Percentiles rank a stretch among this genome's conserved stretches.
These are phyloP conservation scores for Pleurotus ostreatus DNA, from an alignment of 768 basidiomycete species.

Conservation along the genomic window DNA sequence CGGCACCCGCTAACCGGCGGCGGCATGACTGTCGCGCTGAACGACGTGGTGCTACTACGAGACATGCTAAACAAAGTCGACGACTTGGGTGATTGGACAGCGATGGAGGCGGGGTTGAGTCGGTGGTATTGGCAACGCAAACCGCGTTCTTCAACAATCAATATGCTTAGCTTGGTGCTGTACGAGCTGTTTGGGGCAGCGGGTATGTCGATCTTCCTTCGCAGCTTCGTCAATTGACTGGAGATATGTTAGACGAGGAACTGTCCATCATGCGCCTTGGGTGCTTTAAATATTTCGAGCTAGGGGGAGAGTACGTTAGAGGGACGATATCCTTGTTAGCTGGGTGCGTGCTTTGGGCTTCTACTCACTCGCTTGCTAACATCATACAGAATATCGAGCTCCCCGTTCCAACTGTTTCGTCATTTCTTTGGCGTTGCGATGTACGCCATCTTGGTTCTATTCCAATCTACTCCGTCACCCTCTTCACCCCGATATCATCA, in stretches of 20 bases:
- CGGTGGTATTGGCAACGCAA: slow-evolving; percentile 88
- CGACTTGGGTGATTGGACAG: slow-evolving; percentile 44
- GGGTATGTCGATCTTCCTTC: slow-evolving; percentile 45
- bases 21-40: slow-evolving; percentile 95
- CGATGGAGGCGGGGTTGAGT: slow-evolving; percentile 48
- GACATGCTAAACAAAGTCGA: slow-evolving; percentile 29
- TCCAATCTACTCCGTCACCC: slow-evolving; percentile 39
- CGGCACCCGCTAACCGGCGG: slow-evolving; percentile 97
- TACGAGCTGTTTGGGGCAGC: slow-evolving; percentile 95
- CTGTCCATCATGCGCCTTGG: slow-evolving; percentile 69
- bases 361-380: slow-evolving; percentile 31
- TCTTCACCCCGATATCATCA: slow-evolving; percentile 20
- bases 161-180: slow-evolving; percentile 88
- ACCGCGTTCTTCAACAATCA: slow-evolving; percentile 80
- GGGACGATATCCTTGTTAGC: slow-evolving; percentile 90
- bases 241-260: slow-evolving; percentile 41
- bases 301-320: slow-evolving; percentile 81
- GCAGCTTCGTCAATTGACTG: not conserved
- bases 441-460: slow-evolving; percentile 89
- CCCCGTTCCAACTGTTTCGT: slow-evolving; percentile 71
- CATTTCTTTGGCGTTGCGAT: slow-evolving; percentile 97
- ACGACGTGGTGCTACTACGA: slow-evolving; percentile 76
- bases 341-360: slow-evolving; percentile 48
- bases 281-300: slow-evolving; percentile 97
- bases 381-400: slow-evolving; percentile 49